These are phyloP conservation scores for Phytophthora rubi DNA, from an alignment of 352 stramenopile genomes.

Conservation along the genomic window DNA sequence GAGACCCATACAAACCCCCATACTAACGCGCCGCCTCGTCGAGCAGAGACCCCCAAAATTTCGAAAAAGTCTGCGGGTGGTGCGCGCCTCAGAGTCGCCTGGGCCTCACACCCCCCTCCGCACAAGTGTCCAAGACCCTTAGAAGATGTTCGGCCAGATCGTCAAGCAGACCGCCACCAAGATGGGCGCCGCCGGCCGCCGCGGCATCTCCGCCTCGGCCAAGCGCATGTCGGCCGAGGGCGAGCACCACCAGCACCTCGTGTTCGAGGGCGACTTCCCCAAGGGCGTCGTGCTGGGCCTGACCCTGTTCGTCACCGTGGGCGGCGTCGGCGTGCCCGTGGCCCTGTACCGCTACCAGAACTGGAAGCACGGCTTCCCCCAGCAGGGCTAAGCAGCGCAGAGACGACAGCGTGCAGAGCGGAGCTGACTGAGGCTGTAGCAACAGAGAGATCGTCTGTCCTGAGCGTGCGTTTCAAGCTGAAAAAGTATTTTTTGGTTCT, in stretches of 20 bases:
- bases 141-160: conserved; percentile 64
- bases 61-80: conserved; percentile 35
- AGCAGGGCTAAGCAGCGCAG: conserved; percentile 53
- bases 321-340: conserved; percentile 70
- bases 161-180: conserved; percentile 75
- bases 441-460: not conserved
- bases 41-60: conserved; percentile 19
- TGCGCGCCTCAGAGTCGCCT: conserved; percentile 1
- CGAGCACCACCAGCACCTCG: conserved; percentile 85
- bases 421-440: conserved; percentile 1
- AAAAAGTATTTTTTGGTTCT: conserved; percentile 32
- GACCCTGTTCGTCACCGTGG: conserved; percentile 66
- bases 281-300: conserved; percentile 71
- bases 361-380: conserved; percentile 90
- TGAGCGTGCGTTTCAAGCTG: conserved; percentile 10
- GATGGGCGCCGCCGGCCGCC: conserved; percentile 61
- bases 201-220: conserved; percentile 78
- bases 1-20: not conserved
- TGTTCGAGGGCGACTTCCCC: conserved; percentile 86
- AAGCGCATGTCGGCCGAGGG: conserved; percentile 78
- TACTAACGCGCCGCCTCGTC: conserved; percentile 5
- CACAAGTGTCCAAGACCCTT: conserved; percentile 23
- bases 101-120: conserved; percentile 20
- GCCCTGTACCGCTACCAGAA: conserved; percentile 85
- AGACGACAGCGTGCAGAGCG: not conserved